A percentile compares a stretch with the other conserved stretches of the same genome.
phyloP scores from a whole-genome alignment of 768 basidiomycete genomes.

The Russula emetica region DNA sequence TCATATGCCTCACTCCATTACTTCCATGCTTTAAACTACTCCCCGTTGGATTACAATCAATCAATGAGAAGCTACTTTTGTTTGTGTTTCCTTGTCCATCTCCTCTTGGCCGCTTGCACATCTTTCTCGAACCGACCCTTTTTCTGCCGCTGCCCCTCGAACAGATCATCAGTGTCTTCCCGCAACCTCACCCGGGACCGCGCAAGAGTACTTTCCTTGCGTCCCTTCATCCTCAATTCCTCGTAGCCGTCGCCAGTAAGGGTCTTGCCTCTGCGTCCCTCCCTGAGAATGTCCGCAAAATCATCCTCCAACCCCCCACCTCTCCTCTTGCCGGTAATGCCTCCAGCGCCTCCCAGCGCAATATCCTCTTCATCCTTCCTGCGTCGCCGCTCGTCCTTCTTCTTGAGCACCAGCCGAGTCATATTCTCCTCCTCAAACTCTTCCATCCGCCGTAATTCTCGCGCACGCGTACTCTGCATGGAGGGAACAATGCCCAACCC shows the following conservation, averaged over 20 bases:
- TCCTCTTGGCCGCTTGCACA: constrained; percentile 37
- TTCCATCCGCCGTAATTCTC: constrained; percentile 72
- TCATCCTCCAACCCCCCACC: constrained; percentile 78
- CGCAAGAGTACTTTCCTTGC: constrained; percentile 56
- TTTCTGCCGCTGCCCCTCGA: constrained; percentile 35
- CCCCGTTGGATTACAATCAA: not conserved
- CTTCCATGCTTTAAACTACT: not conserved
- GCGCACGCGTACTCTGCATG: constrained; percentile 62
- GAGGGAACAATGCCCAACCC: constrained; percentile 64
- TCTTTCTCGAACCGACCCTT: constrained; percentile 45
- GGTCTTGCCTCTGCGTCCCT: constrained; percentile 42
- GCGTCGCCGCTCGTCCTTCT: constrained; percentile 72
- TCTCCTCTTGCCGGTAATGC: constrained; percentile 45
- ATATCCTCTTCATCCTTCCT: constrained; percentile 80
- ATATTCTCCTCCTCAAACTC: constrained; percentile 96
- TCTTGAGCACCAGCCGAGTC: constrained; percentile 84
- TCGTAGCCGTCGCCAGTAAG: constrained; percentile 74
- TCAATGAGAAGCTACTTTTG: constrained; percentile 22
- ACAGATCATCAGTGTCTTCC: constrained; percentile 34
- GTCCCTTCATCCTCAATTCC: constrained; percentile 63
- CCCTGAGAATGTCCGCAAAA: constrained; percentile 73
- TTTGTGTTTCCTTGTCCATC: constrained; percentile 23
- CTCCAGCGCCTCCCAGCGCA: constrained; percentile 69
- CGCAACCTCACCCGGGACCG: constrained; percentile 46
- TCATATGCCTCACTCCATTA: not conserved